Evolutionary conservation across 2,329 filamentous ascomycete species (phyloP).

Genomic region (Hymenoscyphus repandus): DNA sequence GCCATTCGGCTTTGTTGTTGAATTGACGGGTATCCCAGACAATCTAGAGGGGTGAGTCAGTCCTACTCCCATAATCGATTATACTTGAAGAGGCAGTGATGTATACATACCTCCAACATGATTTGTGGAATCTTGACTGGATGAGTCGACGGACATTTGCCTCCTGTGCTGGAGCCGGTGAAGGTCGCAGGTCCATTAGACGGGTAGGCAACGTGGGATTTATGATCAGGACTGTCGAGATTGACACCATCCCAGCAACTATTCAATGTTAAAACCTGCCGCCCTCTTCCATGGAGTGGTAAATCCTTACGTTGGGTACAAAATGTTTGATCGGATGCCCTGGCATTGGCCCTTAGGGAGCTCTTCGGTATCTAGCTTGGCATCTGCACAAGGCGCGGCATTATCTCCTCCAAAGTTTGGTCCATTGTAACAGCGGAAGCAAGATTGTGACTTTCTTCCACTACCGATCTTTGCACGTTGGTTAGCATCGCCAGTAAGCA

Average conservation of each 20-base stretch:
- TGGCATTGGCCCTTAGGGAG: constrained; percentile 27
- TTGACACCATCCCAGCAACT: constrained; percentile 38
- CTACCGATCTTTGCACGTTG: constrained; percentile 48
- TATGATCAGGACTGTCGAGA: constrained; percentile 19
- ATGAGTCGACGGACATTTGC: constrained; percentile 29
- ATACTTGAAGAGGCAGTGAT: constrained; percentile 26
- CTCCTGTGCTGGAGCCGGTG: constrained; percentile 32
- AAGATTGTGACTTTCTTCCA: constrained; percentile 53
- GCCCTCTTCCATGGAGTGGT: constrained; percentile 20
- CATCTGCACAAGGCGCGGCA: constrained; percentile 27
- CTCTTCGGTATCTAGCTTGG: constrained; percentile 14
- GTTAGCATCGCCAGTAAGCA: constrained; percentile 68
- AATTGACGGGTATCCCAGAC: constrained; percentile 43
- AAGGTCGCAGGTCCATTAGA: constrained; percentile 23
- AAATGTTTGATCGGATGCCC: constrained; percentile 48
- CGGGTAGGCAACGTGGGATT: constrained; percentile 27
- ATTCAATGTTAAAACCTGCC: constrained; percentile 38
- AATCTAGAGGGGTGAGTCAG: constrained; percentile 47
- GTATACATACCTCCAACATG: constrained; percentile 41
- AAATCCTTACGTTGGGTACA: constrained; percentile 40
- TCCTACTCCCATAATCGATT: background rate
- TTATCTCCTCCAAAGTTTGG: constrained; percentile 46
- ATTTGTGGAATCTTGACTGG: constrained; percentile 43
- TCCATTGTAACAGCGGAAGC: constrained; percentile 46
- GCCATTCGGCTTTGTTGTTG: constrained; percentile 40